Percentiles rank a stretch among this genome's conserved stretches.
These are phyloP conservation scores for Paradendryphiella salina DNA, from an alignment of 2,329 filamentous ascomycete genomes.

Conservation along the genomic window DNA sequence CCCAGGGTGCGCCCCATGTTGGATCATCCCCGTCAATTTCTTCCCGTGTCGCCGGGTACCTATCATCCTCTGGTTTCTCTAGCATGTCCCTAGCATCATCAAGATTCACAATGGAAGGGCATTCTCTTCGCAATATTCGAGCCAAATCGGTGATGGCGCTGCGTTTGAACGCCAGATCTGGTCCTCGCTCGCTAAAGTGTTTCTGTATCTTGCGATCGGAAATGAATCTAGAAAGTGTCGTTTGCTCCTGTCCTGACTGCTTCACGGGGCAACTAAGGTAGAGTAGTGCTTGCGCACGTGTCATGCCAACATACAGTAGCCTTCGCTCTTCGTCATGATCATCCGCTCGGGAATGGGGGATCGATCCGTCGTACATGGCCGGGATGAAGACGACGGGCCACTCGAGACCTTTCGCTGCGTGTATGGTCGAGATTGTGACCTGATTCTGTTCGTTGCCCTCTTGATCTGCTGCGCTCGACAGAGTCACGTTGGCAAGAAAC, in stretches of 20 bases:
- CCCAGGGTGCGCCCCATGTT: conserved; percentile 23
- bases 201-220: conserved; percentile 57
- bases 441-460: conserved; percentile 61
- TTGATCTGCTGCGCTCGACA: conserved; percentile 70
- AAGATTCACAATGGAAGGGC: conserved; percentile 55
- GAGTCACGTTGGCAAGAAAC: conserved; percentile 86
- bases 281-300: conserved; percentile 79
- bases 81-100: conserved; percentile 27
- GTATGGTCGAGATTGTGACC: conserved; percentile 93
- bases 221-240: conserved; percentile 74
- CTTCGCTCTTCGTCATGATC: conserved; percentile 86
- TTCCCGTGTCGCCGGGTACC: conserved; percentile 41
- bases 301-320: conserved; percentile 95
- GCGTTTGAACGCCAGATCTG: conserved; percentile 62
- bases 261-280: conserved; percentile 81
- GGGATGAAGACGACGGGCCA: conserved; percentile 97
- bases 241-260: conserved; percentile 64
- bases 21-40: conserved; percentile 39
- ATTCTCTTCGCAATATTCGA: conserved; percentile 67
- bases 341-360: conserved; percentile 84
- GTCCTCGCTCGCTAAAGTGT: conserved; percentile 65
- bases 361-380: conserved; percentile 84
- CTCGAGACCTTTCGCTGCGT: conserved; percentile 92
- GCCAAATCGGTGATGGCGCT: conserved; percentile 67
- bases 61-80: conserved; percentile 43